These are phyloP conservation scores for Cornus suecica DNA, from an alignment of 148 eudicot species.

Conservation along the genomic window DNA sequence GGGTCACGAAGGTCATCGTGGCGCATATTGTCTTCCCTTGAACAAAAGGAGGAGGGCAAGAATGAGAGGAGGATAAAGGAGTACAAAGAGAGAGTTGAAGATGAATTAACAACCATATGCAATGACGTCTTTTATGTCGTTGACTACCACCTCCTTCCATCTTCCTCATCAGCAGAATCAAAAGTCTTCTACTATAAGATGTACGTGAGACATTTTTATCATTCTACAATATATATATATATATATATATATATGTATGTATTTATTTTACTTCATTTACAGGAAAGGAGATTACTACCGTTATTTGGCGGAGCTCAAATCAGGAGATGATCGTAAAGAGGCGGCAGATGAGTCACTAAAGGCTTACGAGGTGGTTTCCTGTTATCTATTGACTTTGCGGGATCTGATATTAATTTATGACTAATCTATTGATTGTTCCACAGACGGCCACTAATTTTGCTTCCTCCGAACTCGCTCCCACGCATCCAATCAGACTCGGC, in stretches of 20 bases:
- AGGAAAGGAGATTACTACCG: conserved; percentile 44
- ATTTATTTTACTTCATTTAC: not conserved
- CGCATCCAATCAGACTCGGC: conserved; percentile 36
- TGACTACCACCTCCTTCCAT: conserved; percentile 31
- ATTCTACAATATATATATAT: too few species aligned
- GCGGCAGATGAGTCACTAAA: conserved; percentile 43
- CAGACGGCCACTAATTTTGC: conserved; percentile 33
- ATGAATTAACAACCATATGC: conserved; percentile 27
- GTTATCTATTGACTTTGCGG: not conserved
- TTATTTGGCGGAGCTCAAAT: conserved; percentile 44
- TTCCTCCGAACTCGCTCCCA: conserved; percentile 29
- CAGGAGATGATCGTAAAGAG: conserved; percentile 40
- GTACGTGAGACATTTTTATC: conserved; percentile 16
- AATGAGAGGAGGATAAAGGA: conserved; percentile 23
- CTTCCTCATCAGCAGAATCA: conserved; percentile 27
- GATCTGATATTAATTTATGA: not conserved
- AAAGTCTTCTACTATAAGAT: conserved; percentile 30
- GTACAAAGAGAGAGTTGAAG: conserved; percentile 27
- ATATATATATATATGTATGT: not conserved
- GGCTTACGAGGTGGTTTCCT: conserved; percentile 35
- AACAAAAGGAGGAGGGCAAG: conserved; percentile 33
- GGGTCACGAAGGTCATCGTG: conserved; percentile 35
- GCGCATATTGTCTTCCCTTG: conserved; percentile 35
- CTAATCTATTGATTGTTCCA: not conserved
- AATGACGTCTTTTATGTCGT: conserved; percentile 26